Base-by-base conservation (phyloP, 306 rosid genomes). In the Hippophae rhamnoides region DNA sequence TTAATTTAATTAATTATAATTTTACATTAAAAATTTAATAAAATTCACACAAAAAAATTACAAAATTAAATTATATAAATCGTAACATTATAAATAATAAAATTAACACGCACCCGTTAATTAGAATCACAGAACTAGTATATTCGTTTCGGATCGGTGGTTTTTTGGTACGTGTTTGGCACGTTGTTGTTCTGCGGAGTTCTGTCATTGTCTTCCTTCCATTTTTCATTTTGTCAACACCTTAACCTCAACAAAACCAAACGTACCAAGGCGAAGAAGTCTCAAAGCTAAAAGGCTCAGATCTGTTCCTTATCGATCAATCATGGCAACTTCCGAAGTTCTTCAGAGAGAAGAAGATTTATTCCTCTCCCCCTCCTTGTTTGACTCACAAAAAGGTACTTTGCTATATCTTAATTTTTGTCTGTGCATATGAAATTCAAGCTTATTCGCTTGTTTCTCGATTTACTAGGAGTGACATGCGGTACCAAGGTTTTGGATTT, bases 271-370 rank as follows among this genome's bases (percentile, higher is more conserved):
- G 27, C 52, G 65, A 14, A 52, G 56, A 43, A 43, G 56, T 31
- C 18, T 68, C 61, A 55, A 54, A 9, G 45, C 56, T 23, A 9
- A 40, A 40, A 52, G 51, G 44, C 57, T 14, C 47, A 64, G 70
- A 79, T 68, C 78, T 44, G 14, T 51, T 57, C 3, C 41, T 1
- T 7, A 25, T 51, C 25, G 52, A 25, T 56, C 62, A 67, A 73
- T 63, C 78, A 84, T 84, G 90, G 84, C 77, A 47, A 72, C 79
- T 18, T 63, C 78, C 11, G 75, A 71, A 18, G 61, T 78, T 69
- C 84, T 84, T 68, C 67, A 53, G 67, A 59, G 74, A 57, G 79
- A 81, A 5, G 77, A 69, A n/a, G 68, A 74, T 60, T 50, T 67
- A 56, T 57, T 68, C 58, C 63, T 70, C 12, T 74, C 75, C 59